Conservation (phyloP, 441 rosid species). For the Syzygium malaccense region DNA sequence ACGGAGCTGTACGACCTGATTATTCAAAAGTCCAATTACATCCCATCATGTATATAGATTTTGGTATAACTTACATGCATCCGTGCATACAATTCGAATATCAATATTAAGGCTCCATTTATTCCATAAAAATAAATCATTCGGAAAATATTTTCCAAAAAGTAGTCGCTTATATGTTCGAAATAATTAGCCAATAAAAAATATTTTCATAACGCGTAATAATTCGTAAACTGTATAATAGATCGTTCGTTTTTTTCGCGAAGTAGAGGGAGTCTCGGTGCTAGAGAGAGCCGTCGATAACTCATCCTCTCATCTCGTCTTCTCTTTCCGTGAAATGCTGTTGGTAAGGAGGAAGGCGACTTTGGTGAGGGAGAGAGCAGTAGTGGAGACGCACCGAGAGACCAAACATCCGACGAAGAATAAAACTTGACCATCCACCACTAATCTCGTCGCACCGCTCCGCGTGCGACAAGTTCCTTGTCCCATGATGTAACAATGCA, state of each 20-base stretch:
- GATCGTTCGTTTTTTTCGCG: too few relatives aligned
- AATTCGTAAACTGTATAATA: too few relatives aligned
- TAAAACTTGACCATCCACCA: neutral
- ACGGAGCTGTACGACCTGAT: neutral
- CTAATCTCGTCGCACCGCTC: neutral
- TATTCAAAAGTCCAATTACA: neutral
- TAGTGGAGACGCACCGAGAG: neutral
- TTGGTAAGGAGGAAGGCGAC: neutral
- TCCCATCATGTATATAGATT: neutral
- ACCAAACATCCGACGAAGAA: neutral
- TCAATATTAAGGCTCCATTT: neutral
- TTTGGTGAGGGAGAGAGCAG: neutral
- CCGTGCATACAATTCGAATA: neutral
- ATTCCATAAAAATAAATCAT: too few relatives aligned
- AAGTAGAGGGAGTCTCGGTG: neutral
- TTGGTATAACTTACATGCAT: neutral
- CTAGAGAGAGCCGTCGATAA: neutral
- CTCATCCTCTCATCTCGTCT: too few relatives aligned
- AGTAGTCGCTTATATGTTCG: too few relatives aligned
- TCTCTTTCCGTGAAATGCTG: neutral
- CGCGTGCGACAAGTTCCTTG: neutral
- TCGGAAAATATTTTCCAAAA: too few relatives aligned
- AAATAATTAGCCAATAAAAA: too few relatives aligned
- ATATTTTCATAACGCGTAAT: too few relatives aligned
- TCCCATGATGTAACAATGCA: neutral